phyloP scores from a whole-genome alignment of 306 rosid species.

The Fragaria nilgerrensis region DNA sequence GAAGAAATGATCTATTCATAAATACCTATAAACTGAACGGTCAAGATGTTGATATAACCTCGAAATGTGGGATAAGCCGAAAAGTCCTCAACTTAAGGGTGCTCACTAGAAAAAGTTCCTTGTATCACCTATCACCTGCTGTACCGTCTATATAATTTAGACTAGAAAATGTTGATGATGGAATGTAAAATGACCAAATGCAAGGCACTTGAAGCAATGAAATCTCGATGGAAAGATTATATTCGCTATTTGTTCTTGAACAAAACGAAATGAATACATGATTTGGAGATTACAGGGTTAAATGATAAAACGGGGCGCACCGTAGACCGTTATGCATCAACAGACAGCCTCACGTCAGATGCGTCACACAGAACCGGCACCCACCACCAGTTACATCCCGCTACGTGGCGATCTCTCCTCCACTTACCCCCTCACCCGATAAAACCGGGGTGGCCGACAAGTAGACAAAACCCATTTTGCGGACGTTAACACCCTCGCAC shows the following conservation, averaged over 20 bases:
- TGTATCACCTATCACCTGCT: too few species aligned
- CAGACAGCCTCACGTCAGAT: constrained; percentile 4
- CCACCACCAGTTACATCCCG: neutral
- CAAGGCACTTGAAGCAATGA: neutral
- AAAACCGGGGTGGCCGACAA: constrained; percentile 57
- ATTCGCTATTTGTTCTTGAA: neutral
- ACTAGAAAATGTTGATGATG: too few species aligned
- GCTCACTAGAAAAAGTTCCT: too few species aligned
- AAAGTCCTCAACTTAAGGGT: too few species aligned
- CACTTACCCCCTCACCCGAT: neutral
- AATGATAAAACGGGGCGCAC: too few species aligned
- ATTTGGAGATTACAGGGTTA: too few species aligned
- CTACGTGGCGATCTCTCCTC: constrained; percentile 47
- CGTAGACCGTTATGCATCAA: neutral
- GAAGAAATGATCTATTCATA: too few species aligned
- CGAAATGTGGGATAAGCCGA: too few species aligned
- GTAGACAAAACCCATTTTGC: constrained; percentile 33
- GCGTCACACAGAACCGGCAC: constrained; percentile 29
- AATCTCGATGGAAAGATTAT: too few species aligned
- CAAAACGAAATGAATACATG: neutral
- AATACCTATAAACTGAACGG: too few species aligned
- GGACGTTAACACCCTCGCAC: constrained; percentile 27
- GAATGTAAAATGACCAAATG: neutral
- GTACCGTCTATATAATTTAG: too few species aligned
- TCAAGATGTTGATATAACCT: too few species aligned